A percentile compares a stretch with the other conserved stretches of the same genome.
Conservation (phyloP, 306 rosid species). For the Aeschynomene evenia region DNA sequence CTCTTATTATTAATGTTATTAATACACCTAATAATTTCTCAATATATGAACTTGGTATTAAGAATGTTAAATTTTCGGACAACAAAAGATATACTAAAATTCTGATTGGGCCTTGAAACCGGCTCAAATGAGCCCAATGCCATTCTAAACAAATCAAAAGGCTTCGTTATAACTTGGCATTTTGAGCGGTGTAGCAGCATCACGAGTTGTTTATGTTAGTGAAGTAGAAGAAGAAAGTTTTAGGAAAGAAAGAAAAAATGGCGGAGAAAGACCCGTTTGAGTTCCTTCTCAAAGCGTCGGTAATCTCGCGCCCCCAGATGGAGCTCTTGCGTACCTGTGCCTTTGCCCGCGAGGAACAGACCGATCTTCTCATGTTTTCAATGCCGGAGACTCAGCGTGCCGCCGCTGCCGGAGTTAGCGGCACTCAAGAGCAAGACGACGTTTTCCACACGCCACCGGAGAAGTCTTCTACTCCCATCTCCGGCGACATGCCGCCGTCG, state of each 20-base stretch:
- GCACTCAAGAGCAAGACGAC: constrained; percentile 28
- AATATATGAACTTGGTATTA: no score
- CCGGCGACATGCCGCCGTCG: constrained; percentile 26
- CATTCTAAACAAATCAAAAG: no score
- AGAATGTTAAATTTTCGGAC: no score
- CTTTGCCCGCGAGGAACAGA: not conserved
- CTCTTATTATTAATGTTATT: no score
- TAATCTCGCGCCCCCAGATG: not conserved
- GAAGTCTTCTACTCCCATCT: constrained; percentile 23
- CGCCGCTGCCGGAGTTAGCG: not conserved
- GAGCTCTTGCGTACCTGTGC: not conserved
- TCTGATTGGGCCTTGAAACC: no score
- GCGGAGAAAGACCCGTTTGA: not conserved
- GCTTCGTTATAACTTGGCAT: no score
- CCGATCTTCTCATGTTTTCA: constrained; percentile 37
- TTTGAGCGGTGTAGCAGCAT: no score
- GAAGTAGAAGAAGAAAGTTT: no score
- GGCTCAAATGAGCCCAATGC: no score
- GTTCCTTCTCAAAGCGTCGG: not conserved
- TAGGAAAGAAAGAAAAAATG: no score
- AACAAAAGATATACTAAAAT: no score
- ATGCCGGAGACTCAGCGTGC: constrained; percentile 33
- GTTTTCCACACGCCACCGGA: constrained; percentile 62
- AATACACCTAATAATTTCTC: no score
- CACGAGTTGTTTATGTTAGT: not conserved